phyloP scores from a whole-genome alignment of 225 moss, liverwort and hornwort species.

The Ulota crispa region DNA sequence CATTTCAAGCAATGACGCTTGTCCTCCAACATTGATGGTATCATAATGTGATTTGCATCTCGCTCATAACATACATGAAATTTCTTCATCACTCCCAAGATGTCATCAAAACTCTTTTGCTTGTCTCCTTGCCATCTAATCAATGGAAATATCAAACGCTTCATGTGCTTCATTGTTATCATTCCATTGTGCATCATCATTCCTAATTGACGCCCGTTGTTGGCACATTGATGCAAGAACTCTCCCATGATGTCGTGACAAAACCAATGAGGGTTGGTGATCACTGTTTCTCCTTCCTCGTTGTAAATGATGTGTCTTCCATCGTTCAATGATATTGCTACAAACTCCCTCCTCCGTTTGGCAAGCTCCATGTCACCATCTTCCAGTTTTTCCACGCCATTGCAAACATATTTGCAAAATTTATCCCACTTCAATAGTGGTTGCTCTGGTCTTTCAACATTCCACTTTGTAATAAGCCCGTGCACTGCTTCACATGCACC shows the following conservation, averaged over 20 bases:
- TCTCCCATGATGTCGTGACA: slow-evolving; percentile 16
- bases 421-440: neutral
- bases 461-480: neutral
- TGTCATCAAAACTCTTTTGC: neutral
- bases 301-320: neutral
- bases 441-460: rapidly evolving
- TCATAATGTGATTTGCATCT: neutral
- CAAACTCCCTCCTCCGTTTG: rapidly evolving
- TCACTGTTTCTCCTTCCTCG: neutral
- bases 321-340: neutral
- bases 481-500: neutral
- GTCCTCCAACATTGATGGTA: neutral
- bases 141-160: rapidly evolving
- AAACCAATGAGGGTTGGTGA: slow-evolving; percentile 25
- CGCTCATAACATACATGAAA: neutral
- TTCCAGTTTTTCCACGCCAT: neutral
- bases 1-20: neutral
- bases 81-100: neutral
- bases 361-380: rapidly evolving
- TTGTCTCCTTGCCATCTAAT: neutral
- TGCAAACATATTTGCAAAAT: neutral
- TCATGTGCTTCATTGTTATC: neutral
- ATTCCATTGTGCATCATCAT: neutral
- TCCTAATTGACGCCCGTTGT: rapidly evolving
- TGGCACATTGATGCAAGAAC: neutral